Evolutionary conservation across 1,284 basidiomycete genomes (phyloP), one percentile per base, ranked within the genome.

Genomic region (Schizophyllum amplum): DNA sequence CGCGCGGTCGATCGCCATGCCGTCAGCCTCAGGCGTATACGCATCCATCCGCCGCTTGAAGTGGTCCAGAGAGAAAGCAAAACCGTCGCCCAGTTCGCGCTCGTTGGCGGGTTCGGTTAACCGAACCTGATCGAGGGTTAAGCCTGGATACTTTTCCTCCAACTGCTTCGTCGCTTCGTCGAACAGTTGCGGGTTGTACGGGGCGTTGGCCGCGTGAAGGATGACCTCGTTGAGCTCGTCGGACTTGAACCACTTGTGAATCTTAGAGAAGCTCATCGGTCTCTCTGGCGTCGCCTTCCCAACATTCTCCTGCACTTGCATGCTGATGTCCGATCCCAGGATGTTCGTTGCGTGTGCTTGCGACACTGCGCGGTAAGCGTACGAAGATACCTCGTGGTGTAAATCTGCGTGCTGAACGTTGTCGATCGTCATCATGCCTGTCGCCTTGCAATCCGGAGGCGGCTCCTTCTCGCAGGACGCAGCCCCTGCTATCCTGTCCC

Each of bases 51-150:
- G 77, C 20, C 48, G 11, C 47, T 73, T 76, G 22, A 87, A 72
- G 1, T 86, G 68, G 4, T 71, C 62, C 13, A 73, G 69, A 0
- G 83, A 82, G 68, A 92, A 95, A 5, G 85, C 72, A 66, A 93
- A 98, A 57, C 81, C 75, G 57, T 90, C 84, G 1, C 94, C 94
- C 62, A 87, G 92, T 46, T 87, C 83, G 42, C 92, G 82, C 61
- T 92, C 84, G 11, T 81, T 76, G 9, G 80, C 64, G 1, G 87
- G 80, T 25, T 81, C 80, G 24, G 84, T 81, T 0, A 79, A 77
- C 53, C 83, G 83, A 48, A 94, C 71, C 51, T 87, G 84, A 24
- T 85, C 79, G 22, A 89, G 67, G 1, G 74, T 72, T 49, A 91
- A 72, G 0, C 78, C 77, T 2, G 79, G 76, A 65, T 86, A 84